Evolutionary conservation across 2,329 filamentous ascomycete genomes (phyloP).

Genomic region (Leptographium radiaticola): DNA sequence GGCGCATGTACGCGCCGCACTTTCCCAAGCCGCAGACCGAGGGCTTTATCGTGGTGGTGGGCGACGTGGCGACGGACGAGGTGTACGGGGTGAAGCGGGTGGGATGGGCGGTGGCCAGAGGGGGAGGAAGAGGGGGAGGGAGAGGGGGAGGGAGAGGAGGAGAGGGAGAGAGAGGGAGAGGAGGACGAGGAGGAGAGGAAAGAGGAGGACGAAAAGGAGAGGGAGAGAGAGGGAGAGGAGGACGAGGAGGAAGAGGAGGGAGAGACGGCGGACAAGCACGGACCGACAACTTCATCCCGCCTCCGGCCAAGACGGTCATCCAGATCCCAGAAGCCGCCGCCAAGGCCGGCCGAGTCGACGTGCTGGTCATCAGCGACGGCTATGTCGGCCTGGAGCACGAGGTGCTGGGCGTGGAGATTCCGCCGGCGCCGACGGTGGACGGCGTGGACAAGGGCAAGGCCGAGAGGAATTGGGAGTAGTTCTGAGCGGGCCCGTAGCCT

Average conservation of each 20-base stretch:
- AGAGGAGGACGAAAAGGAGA: neutral
- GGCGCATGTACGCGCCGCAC: slow-evolving; percentile 69
- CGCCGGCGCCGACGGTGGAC: slow-evolving; percentile 33
- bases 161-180: neutral
- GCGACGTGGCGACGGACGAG: slow-evolving; percentile 55
- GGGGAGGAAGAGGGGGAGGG: neutral
- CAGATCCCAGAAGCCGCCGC: slow-evolving; percentile 40
- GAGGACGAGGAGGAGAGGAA: neutral
- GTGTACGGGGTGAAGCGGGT: slow-evolving; percentile 78
- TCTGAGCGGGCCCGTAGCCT: no score
- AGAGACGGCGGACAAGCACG: neutral
- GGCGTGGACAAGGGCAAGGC: slow-evolving; percentile 23
- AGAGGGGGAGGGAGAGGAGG: neutral
- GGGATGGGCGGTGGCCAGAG: slow-evolving; percentile 42
- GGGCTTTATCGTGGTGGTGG: slow-evolving; percentile 78
- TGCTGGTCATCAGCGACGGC: slow-evolving; percentile 72
- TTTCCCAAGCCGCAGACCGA: slow-evolving; percentile 94
- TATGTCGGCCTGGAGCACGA: slow-evolving; percentile 63
- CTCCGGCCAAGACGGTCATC: slow-evolving; percentile 42
- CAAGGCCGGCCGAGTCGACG: slow-evolving; percentile 51
- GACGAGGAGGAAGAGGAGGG: neutral
- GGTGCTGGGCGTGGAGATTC: slow-evolving; percentile 36
- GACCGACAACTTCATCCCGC: slow-evolving; percentile 18
- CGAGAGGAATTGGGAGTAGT: neutral
- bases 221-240: neutral